Base-by-base conservation (phyloP, 2,329 filamentous ascomycete genomes). In the Ophiostoma novo-ulmi region DNA sequence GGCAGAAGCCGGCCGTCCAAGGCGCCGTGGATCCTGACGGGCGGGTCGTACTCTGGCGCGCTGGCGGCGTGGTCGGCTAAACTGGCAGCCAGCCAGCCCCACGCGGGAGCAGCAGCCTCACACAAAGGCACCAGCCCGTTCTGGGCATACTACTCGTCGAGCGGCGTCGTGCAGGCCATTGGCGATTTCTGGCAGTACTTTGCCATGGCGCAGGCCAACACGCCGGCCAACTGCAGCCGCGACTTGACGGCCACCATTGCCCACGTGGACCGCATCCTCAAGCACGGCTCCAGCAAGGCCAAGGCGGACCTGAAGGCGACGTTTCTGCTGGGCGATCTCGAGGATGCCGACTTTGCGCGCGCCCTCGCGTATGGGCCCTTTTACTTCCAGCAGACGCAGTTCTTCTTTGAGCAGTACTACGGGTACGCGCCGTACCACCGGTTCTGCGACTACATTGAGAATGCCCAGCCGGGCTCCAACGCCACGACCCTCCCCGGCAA, bases 71-170 rank as follows among this genome's bases (percentile, higher is more conserved):
- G 73, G 72, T 13, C 38, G 14, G 73, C 73, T 0, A 58, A 44
- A 11, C 55, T 48, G 14, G 70, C 52, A 1, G n/a, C 52, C 0
- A 31, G 52, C n/a, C 52, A 58, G 52, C 52, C 52, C 52, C n/a
- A 58, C 1, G n/a, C 52, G 8, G 52, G 67, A 67, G 3, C 39
- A 8, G 10, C 31, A 1, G 44, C 26, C 11, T 63, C 22, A 55
- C 48, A 4, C 48, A 17, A 11, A 8, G 22, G 41, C 26, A 38
- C 44, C 20, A 71, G 68, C 44, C 70, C 66, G n/a, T 85, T 85
- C 76, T 87, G 85, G 85, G 84, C 84, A 0, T 86, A 86, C 74
- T 83, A 85, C 72, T 81, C 84, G 35, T 84, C 84, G 3, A 85
- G 83, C 75, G 86, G 82, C 3, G 83, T 85, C 2, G 85, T 87